These are phyloP conservation scores for Middelhovenomyces tepae DNA, from an alignment of 805 yeast species.

Conservation along the genomic window DNA sequence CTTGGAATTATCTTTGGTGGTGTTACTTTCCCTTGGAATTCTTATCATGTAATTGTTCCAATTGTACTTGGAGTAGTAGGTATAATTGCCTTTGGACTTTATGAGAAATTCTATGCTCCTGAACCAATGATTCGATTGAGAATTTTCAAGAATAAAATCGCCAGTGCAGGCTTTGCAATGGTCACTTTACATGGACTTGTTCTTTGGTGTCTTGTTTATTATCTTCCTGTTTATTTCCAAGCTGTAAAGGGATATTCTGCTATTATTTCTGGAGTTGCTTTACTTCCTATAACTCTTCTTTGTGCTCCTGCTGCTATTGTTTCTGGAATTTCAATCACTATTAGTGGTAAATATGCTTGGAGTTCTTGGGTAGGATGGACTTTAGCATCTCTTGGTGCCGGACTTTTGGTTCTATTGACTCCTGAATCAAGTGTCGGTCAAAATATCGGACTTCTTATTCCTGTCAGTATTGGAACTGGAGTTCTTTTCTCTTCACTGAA, in stretches of 20 bases:
- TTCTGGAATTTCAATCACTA: constrained; percentile 33
- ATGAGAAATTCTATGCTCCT: constrained; percentile 27
- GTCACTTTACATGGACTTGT: constrained; percentile 36
- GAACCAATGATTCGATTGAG: constrained; percentile 41
- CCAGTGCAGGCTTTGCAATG: constrained; percentile 32
- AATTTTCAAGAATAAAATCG: constrained; percentile 31
- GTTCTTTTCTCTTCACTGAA: constrained; percentile 34
- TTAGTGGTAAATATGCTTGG: constrained; percentile 34
- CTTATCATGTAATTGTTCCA: constrained; percentile 43
- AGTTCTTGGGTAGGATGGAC: constrained; percentile 31
- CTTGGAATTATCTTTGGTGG: constrained; percentile 52
- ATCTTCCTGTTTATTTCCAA: constrained; percentile 43
- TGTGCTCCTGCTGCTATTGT: constrained; percentile 31
- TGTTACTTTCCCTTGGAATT: constrained; percentile 41
- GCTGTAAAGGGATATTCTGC: constrained; percentile 35
- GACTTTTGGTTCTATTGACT: constrained; percentile 32
- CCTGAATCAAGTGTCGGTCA: constrained; percentile 29
- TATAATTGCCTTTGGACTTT: constrained; percentile 27
- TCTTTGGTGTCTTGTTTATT: constrained; percentile 23
- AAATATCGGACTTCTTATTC: constrained; percentile 37
- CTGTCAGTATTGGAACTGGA: constrained; percentile 41
- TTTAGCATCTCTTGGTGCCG: constrained; percentile 36
- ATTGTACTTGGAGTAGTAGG: constrained; percentile 36
- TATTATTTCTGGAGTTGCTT: constrained; percentile 37
- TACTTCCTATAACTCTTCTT: constrained; percentile 36